These are phyloP conservation scores for Suillus subaureus DNA, from an alignment of 768 basidiomycete species.

Conservation along the genomic window DNA sequence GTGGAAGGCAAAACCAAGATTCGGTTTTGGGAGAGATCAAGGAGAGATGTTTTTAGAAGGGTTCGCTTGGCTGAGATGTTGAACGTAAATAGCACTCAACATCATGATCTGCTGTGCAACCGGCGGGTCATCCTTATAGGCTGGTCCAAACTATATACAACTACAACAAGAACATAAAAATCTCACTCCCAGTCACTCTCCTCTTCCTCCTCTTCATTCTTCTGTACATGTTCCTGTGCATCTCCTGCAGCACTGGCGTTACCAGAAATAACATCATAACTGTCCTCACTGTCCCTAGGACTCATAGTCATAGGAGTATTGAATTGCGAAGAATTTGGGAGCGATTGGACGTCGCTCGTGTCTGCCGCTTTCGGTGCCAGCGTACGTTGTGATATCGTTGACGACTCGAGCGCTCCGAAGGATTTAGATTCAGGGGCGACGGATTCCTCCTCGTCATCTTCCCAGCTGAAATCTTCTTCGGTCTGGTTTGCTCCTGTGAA, in stretches of 20 bases:
- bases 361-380: slow-evolving; percentile 25
- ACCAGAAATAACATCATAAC: slow-evolving; percentile 66
- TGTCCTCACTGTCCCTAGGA: slow-evolving; percentile 63
- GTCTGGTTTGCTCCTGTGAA: slow-evolving; percentile 57
- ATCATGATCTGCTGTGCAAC: not conserved
- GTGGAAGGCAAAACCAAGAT: not conserved
- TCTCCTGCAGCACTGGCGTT: slow-evolving; percentile 48
- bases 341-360: slow-evolving; percentile 21
- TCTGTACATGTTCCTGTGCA: slow-evolving; percentile 24
- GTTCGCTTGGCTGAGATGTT: slow-evolving; percentile 11
- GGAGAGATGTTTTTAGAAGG: not conserved
- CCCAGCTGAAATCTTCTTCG: slow-evolving; percentile 93
- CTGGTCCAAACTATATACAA: slow-evolving; percentile 23
- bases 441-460: slow-evolving; percentile 86
- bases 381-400: slow-evolving; percentile 27
- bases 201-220: slow-evolving; percentile 43
- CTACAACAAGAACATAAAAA: not conserved
- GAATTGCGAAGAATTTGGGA: slow-evolving; percentile 34
- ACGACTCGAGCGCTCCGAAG: slow-evolving; percentile 12
- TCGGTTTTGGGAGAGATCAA: not conserved
- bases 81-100: slow-evolving; percentile 6
- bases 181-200: slow-evolving; percentile 64
- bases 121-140: not conserved
- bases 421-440: slow-evolving; percentile 18
- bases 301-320: slow-evolving; percentile 40